Base-by-base conservation (phyloP, 2,329 filamentous ascomycete genomes). In the Penicillium sp. region DNA sequence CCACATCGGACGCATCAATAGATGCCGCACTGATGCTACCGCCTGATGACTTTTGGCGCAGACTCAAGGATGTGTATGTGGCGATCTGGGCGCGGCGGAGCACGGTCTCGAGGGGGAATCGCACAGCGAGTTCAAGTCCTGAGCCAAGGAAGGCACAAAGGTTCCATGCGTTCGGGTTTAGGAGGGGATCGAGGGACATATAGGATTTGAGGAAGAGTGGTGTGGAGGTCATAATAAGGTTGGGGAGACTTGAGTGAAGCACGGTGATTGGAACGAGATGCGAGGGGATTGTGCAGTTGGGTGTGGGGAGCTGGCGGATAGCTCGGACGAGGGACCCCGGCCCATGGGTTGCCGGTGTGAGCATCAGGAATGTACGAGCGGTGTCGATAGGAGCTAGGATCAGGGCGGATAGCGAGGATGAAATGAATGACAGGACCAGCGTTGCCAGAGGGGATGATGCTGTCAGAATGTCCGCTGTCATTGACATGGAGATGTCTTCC, bases 61-160 rank as follows among this genome's bases (percentile, higher is more conserved):
- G 61, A 34, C 85, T 83, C 1, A 82, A 81, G 15, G 81, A 81
- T 16, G 82, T 81, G 45, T 91, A 81, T 1, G 91, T 86, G 2
- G 87, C 81, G 58, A 94, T 88, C 74, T 99, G 94, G 5, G 91
- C 93, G 58, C 94, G 86, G 47, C 94, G 87, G 8, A 97, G 82
- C 16, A 96, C 89, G 0, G 93, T 97, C 76, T 99, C 94, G 5
- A 97, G 80, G 0, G 94, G 94, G 13, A 97, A 84, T 69, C 93
- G 92, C 64, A 96, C 75, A 67, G 94, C 89, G 33, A 97, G 84
- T 48, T 96, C 92, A 2, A 86, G 81, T 0, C 87, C 87, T 2
- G 90, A 92, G 15, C 90, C 86, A 64, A 90, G 81, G 75, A 97
- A 96, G 52, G 90, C 90, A 68, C 87, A 86, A 45, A 96, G 72